Conservation (phyloP, 2,329 filamentous ascomycete species). For the Paecilomyces niveus region DNA sequence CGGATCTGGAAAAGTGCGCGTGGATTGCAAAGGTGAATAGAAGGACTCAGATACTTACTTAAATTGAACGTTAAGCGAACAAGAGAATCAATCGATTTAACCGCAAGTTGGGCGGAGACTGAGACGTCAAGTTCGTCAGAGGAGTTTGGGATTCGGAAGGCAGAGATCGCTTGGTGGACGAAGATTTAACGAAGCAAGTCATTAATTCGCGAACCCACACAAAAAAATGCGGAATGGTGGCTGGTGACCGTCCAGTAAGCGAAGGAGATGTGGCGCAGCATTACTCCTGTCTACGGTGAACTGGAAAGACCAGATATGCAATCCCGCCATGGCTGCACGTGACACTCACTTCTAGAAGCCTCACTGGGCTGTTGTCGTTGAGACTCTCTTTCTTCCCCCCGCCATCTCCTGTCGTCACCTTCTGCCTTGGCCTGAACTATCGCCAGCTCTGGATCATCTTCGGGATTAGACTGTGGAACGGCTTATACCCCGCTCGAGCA, state of each 20-base stretch:
- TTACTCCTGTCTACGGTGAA: too few species aligned
- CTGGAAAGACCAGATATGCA: background rate
- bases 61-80: conserved; percentile 33
- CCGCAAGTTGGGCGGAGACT: conserved; percentile 97
- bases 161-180: conserved; percentile 18
- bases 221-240: conserved; percentile 32
- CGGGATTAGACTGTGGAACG: background rate
- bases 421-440: background rate
- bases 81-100: conserved; percentile 96
- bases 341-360: conserved; percentile 15
- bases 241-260: conserved; percentile 27
- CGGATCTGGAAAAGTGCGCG: background rate
- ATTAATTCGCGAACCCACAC: conserved; percentile 19
- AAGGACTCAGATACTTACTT: conserved; percentile 12
- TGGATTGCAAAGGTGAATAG: conserved; percentile 10
- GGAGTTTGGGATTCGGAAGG: conserved; percentile 18
- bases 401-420: conserved; percentile 1
- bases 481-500: background rate
- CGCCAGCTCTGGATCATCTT: background rate
- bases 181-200: conserved; percentile 17
- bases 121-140: conserved; percentile 82
- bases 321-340: background rate
- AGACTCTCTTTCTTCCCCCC: conserved; percentile 6
- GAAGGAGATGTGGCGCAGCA: conserved; percentile 27
- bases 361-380: conserved; percentile 12